A percentile compares a stretch with the other conserved stretches of the same genome.
phyloP scores from a whole-genome alignment of 164 flowering plant species.

The Protea cynaroides region DNA sequence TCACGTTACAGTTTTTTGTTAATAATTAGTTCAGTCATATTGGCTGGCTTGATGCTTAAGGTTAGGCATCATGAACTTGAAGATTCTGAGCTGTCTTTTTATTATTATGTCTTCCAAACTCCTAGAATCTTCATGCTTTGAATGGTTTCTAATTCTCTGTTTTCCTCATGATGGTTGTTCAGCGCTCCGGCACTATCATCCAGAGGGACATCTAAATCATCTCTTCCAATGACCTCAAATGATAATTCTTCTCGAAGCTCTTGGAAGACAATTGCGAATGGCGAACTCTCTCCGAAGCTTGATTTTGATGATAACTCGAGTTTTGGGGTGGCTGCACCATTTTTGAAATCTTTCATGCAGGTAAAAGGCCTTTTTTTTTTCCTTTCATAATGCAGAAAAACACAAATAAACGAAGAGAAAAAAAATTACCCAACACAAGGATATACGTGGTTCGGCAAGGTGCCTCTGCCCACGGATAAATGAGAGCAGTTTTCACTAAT shows the following conservation, averaged over 20 bases:
- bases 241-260: conserved; percentile 58
- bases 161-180: conserved; percentile 12
- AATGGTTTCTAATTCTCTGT: conserved; percentile 1
- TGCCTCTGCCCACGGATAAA: too few species aligned
- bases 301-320: conserved; percentile 61
- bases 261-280: conserved; percentile 62
- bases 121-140: neutral
- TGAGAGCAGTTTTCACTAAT: too few species aligned
- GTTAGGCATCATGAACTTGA: too few species aligned
- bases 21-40: too few species aligned
- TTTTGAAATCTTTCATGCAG: conserved; percentile 94
- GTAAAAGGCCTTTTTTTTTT: conserved; percentile 19
- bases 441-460: too few species aligned
- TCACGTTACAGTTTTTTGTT: too few species aligned
- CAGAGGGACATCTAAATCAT: conserved; percentile 44
- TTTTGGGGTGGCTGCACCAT: conserved; percentile 68
- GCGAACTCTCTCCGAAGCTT: conserved; percentile 54
- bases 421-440: too few species aligned
- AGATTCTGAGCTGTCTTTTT: neutral
- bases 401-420: too few species aligned
- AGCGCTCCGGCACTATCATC: conserved; percentile 90
- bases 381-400: too few species aligned
- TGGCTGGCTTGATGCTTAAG: neutral
- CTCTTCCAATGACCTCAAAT: conserved; percentile 44
- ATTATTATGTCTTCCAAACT: neutral